phyloP scores from a whole-genome alignment of 805 yeast species.

The Saturnispora zaruensis region DNA sequence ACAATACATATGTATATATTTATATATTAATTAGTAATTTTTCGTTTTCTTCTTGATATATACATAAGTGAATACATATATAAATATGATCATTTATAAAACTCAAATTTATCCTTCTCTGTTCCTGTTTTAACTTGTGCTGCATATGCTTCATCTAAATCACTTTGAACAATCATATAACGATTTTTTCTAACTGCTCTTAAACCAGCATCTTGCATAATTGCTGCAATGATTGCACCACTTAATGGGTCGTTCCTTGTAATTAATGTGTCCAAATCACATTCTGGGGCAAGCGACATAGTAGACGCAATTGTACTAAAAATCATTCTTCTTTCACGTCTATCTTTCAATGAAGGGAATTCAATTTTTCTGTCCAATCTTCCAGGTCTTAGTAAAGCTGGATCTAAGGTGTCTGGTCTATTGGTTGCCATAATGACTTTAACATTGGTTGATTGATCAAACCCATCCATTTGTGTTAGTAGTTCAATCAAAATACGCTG shows the following conservation, averaged over 20 bases:
- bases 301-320: slow-evolving; percentile 93
- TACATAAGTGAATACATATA: background rate
- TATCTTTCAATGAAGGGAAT: slow-evolving; percentile 90
- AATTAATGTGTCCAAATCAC: slow-evolving; percentile 87
- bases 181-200: slow-evolving; percentile 98
- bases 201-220: slow-evolving; percentile 99
- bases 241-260: slow-evolving; percentile 94
- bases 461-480: slow-evolving; percentile 98
- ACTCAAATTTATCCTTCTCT: slow-evolving; percentile 95
- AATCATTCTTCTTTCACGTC: slow-evolving; percentile 95
- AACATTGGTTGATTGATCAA: slow-evolving; percentile 90
- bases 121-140: slow-evolving; percentile 92
- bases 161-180: slow-evolving; percentile 92
- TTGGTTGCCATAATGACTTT: slow-evolving; percentile 99
- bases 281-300: slow-evolving; percentile 98
- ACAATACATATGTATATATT: background rate
- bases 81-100: slow-evolving; percentile 59
- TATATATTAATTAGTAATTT: too few species aligned
- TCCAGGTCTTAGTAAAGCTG: slow-evolving; percentile 96
- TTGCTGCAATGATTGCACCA: slow-evolving; percentile 97
- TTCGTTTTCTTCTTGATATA: background rate
- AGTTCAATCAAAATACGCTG: slow-evolving; percentile 95
- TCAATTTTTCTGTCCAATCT: slow-evolving; percentile 97
- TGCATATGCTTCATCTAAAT: slow-evolving; percentile 95
- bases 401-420: slow-evolving; percentile 98